Evolutionary conservation across 2,329 filamentous ascomycete species (phyloP), one percentile per base, ranked within the genome.

Genomic region (Fusarium anthophilum): DNA sequence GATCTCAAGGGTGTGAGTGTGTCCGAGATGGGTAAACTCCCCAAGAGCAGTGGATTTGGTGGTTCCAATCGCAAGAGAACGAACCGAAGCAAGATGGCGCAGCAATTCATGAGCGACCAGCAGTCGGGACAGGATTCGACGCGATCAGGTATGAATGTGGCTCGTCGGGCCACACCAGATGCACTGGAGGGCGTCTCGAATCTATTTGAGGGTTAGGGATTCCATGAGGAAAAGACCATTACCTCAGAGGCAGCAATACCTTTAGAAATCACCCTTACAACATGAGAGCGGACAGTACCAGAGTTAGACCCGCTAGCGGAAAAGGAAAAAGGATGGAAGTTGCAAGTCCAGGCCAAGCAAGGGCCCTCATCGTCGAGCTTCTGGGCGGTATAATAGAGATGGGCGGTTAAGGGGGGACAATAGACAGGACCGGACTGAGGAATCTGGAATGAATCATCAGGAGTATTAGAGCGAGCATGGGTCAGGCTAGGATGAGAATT

Each of bases 1-100:
- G 92, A 95, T 48, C 87, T 99, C 12, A 91, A 97, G 75, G 96
- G 96, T 1, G 92, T 98, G 11, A 96, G 95, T 77, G 94, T 99
- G 63, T 94, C 95, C 13, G 96, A 99, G 83, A 93, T 96, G 86
- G 96, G 96, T 32, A 96, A 94, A 82, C 91, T 99, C 12, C 86
- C 83, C 58, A 90, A 90, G 81, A 87, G 85, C 51, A 82, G 82
- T 18, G 83, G 83, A 20, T 79, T 84, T 37, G 79, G 78, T 12
- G 72, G 58, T 30, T 66, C 78, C 12, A 76, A 76, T 45, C 66
- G 73, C 32, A 82, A 81, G 67, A 78, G 75, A 44, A 72, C 70
- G 20, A 72, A 73, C 39, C 80, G 81, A 54, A 81, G 70, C 79
- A 88, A 87, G 79, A 87, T 92, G 90, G 89, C 90, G 10, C 89